Evolutionary conservation across 768 basidiomycete genomes (phyloP), one percentile per base, ranked within the genome.

Genomic region (Lanmaoa rubissima): DNA sequence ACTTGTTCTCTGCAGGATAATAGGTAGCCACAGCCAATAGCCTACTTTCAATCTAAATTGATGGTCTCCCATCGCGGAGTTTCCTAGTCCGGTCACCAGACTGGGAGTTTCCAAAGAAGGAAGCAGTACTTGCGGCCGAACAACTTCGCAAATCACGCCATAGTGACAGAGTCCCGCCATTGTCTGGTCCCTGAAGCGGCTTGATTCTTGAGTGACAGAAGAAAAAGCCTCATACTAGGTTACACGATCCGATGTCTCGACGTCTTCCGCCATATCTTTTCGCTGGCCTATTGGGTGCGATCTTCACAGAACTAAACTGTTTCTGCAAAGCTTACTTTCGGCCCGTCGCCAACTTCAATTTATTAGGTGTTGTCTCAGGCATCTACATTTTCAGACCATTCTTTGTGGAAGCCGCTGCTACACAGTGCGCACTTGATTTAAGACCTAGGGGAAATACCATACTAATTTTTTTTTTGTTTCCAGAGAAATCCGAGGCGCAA

Each of bases 321-420:
- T 36, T 24, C 45, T n/a, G 11, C 24, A 32, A 28, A 39, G 45
- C 55, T 66, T 11, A 56, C 47, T n/a, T 24, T 28, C 41, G 11
- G 36, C 38, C 11, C 26, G 14, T 21, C 44, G 50, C 32, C 44
- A 19, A 56, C 48, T 14, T 24, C 21, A 24, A 24, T 24, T 24
- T 2, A 24, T 24, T 59, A 88, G 87, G 87, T 32, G 68, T 86
- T 49, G 61, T 77, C 28, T 86, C 87, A 13, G 87, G 87, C 10
- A 66, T 86, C 21, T 87, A 88, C 66, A 83, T 87, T 51, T 88
- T 88, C 73, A 78, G 80, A 62, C 86, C 86, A 28, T 42, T 74
- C 19, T 57, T 79, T 11, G 69, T 72, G 41, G 48, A 52, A 34
- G 57, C 40, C 6, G 24, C 26, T 44, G 46, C 56, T 31, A 47